A percentile compares a stretch with the other conserved stretches of the same genome.
phyloP scores from a whole-genome alignment of 2,329 filamentous ascomycete species.

The Lachnellula hyalina region DNA sequence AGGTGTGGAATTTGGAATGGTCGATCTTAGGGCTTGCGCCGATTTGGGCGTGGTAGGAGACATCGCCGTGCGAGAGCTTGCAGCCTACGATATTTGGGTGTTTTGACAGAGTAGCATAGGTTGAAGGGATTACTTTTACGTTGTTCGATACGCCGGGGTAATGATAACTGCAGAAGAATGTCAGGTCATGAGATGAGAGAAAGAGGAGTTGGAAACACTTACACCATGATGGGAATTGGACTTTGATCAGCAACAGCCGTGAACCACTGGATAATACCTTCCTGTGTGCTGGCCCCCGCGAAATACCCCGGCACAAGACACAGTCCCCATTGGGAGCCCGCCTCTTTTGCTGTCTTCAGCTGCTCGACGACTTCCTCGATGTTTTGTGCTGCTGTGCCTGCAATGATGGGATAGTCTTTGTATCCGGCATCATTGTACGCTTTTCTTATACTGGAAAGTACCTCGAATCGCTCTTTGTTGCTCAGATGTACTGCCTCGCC shows the following conservation, averaged over 20 bases:
- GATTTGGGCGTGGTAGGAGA: slow-evolving; percentile 59
- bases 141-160: slow-evolving; percentile 64
- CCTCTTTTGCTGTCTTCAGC: slow-evolving; percentile 43
- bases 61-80: slow-evolving; percentile 64
- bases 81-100: slow-evolving; percentile 65
- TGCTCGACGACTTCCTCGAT: slow-evolving; percentile 52
- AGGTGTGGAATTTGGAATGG: slow-evolving; percentile 52
- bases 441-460: slow-evolving; percentile 49
- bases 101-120: slow-evolving; percentile 50
- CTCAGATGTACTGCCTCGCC: slow-evolving; percentile 60
- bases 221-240: slow-evolving; percentile 57
- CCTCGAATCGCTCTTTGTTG: slow-evolving; percentile 47
- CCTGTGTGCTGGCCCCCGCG: slow-evolving; percentile 51
- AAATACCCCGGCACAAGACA: slow-evolving; percentile 63
- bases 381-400: slow-evolving; percentile 52
- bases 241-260: slow-evolving; percentile 54
- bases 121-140: slow-evolving; percentile 52
- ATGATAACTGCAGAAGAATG: slow-evolving; percentile 36
- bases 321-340: slow-evolving; percentile 57
- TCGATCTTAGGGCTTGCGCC: slow-evolving; percentile 55
- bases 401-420: slow-evolving; percentile 54
- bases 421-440: slow-evolving; percentile 51
- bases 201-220: slow-evolving; percentile 17
- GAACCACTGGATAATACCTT: slow-evolving; percentile 57
- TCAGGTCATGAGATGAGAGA: neutral